Conservation (phyloP, 352 stramenopile genomes). For the Phytophthora nicotianae region DNA sequence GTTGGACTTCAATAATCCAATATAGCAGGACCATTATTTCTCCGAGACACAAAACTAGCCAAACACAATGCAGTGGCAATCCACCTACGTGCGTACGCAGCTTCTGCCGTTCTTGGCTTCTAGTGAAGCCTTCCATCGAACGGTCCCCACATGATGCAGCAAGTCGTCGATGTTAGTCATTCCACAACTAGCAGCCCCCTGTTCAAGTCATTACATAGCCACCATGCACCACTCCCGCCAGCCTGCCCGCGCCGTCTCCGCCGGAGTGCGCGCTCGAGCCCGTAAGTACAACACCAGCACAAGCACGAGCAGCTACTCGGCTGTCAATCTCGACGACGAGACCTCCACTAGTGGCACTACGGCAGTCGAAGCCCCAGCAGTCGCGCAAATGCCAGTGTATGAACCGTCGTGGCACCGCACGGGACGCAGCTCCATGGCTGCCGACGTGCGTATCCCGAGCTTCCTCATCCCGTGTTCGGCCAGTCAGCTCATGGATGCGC, state of each 20-base stretch:
- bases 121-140: slow-evolving; percentile 22
- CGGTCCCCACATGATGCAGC: slow-evolving; percentile 1
- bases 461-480: slow-evolving; percentile 67
- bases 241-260: slow-evolving; percentile 20
- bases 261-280: slow-evolving; percentile 13
- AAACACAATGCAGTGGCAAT: slow-evolving; percentile 20
- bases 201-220: slow-evolving; percentile 11
- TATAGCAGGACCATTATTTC: neutral
- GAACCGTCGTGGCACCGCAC: slow-evolving; percentile 33
- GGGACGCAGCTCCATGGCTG: slow-evolving; percentile 34
- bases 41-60: slow-evolving; percentile 2
- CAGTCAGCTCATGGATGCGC: slow-evolving; percentile 59
- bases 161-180: slow-evolving; percentile 14
- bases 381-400: slow-evolving; percentile 9
- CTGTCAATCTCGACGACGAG: slow-evolving; percentile 5
- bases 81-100: slow-evolving; percentile 18
- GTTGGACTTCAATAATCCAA: neutral
- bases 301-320: slow-evolving; percentile 11
- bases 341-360: too few relatives aligned
- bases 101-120: slow-evolving; percentile 21
- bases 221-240: slow-evolving; percentile 28
- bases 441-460: slow-evolving; percentile 54
- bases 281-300: slow-evolving; percentile 20
- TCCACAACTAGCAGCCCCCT: slow-evolving; percentile 14
- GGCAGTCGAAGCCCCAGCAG: neutral